Evolutionary conservation across 768 basidiomycete species (phyloP), one percentile per base, ranked within the genome.

Genomic region (Rhodocollybia butyracea): DNA sequence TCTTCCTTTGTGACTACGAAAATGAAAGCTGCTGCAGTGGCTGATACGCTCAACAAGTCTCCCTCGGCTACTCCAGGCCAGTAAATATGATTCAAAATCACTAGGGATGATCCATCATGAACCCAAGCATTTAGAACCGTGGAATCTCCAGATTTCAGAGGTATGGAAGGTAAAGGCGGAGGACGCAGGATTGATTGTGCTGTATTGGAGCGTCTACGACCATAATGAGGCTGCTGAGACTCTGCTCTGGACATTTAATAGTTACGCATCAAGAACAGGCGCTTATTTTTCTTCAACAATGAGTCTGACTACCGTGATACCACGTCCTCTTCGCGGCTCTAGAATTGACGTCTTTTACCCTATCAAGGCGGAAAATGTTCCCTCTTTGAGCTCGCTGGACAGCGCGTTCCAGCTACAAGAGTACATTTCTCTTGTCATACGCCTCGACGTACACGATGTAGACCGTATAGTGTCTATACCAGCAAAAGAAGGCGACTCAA

Each of bases 331-430:
- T n/a, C 85, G 88, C 13, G 90, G 90, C 47, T 86, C 89, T 3
- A 79, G 89, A 24, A 86, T 91, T 21, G 85, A 88, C 8, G 81
- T 88, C 0, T 92, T 92, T 64, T 91, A 91, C 62, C 88, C 89
- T 0, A 76, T 89, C 24, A 90, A 89, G 66, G 27, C 46, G 19
- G 30, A 34, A n/a, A 76, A 64, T 7, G 75, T 91, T 2, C 89
- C 89, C 0, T 79, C 85, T 0, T 78, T 89, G 29, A 75, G 88
- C 0, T 82, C 85, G 1, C 75, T 96, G 29, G 89, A 95, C 72
- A 94, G 91, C 68, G 91, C 94, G 0, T 97, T 96, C 67, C 93
- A 96, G 66, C 80, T 96, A 6, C 93, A 96, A 64, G 96, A 98
- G 66, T 96, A 94, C 71, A 91, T 98, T 42, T 88, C 93, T 1